Evolutionary conservation across 2,329 filamentous ascomycete genomes (phyloP).

Genomic region (Cladosporium sp.): DNA sequence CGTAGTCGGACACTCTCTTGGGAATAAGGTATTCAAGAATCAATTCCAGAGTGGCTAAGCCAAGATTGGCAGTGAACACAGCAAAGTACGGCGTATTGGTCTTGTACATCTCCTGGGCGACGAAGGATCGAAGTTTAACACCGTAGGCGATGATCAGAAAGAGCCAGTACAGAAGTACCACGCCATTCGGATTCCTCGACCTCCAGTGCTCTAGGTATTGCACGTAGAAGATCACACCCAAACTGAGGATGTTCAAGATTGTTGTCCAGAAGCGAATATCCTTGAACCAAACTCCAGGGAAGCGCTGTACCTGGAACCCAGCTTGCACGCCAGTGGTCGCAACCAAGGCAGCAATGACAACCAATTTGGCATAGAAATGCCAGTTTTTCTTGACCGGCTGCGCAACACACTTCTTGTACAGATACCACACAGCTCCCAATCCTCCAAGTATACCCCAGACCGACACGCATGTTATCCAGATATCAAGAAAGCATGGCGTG

Average conservation of each 20-base stretch:
- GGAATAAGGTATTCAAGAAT: conserved; percentile 80
- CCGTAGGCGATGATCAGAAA: conserved; percentile 73
- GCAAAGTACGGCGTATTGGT: conserved; percentile 70
- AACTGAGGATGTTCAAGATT: conserved; percentile 64
- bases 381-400: conserved; percentile 72
- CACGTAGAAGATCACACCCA: conserved; percentile 69
- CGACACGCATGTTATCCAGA: conserved; percentile 71
- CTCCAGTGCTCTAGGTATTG: conserved; percentile 86
- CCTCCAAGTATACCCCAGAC: conserved; percentile 80
- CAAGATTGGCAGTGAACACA: conserved; percentile 68
- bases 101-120: conserved; percentile 70
- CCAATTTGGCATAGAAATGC: conserved; percentile 89
- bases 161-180: conserved; percentile 89
- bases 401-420: conserved; percentile 65
- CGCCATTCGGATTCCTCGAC: conserved; percentile 77
- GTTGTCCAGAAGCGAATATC: conserved; percentile 88
- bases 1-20: conserved; percentile 68
- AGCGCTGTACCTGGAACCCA: conserved; percentile 67
- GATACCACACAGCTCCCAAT: conserved; percentile 71
- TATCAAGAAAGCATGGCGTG: conserved; percentile 94
- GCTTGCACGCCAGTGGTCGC: conserved; percentile 68
- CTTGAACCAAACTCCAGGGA: conserved; percentile 65
- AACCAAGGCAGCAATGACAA: conserved; percentile 64
- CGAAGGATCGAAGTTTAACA: conserved; percentile 80
- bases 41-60: conserved; percentile 67